A percentile compares a stretch with the other conserved stretches of the same genome.
These are phyloP conservation scores for Tulasnella calospora DNA, from an alignment of 768 basidiomycete genomes.

Conservation along the genomic window DNA sequence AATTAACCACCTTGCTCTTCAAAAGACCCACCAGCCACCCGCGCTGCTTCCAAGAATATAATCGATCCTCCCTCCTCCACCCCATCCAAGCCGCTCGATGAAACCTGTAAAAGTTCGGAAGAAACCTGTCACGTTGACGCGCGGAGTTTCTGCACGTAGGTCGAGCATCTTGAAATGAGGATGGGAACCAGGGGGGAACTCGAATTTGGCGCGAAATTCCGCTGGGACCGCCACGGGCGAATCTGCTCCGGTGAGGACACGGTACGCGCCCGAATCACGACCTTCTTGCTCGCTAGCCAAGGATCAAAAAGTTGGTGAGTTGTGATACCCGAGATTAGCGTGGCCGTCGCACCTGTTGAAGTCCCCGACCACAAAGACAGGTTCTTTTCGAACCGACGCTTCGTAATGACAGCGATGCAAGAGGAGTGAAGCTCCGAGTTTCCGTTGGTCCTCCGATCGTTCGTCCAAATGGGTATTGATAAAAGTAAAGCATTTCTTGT, in stretches of 20 bases:
- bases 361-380: constrained; percentile 51
- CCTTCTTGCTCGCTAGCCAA: constrained; percentile 33
- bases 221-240: constrained; percentile 43
- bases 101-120: constrained; percentile 33
- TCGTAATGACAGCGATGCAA: constrained; percentile 50
- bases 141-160: constrained; percentile 43
- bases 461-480: constrained; percentile 57
- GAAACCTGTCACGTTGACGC: constrained; percentile 43
- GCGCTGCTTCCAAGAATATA: constrained; percentile 52
- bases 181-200: constrained; percentile 34
- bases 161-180: constrained; percentile 44
- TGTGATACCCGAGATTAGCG: neutral
- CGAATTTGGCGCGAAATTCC: constrained; percentile 44
- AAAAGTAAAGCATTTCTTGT: constrained; percentile 36
- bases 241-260: constrained; percentile 45
- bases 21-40: constrained; percentile 41
- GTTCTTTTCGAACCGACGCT: constrained; percentile 37
- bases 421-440: constrained; percentile 50
- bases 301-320: neutral
- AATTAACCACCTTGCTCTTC: neutral
- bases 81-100: neutral
- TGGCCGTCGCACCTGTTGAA: constrained; percentile 47
- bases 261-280: constrained; percentile 47
- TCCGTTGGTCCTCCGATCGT: constrained; percentile 49
- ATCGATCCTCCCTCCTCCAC: constrained; percentile 42